Base-by-base conservation (phyloP, 768 basidiomycete species). In the Auricularia auricula-judae region DNA sequence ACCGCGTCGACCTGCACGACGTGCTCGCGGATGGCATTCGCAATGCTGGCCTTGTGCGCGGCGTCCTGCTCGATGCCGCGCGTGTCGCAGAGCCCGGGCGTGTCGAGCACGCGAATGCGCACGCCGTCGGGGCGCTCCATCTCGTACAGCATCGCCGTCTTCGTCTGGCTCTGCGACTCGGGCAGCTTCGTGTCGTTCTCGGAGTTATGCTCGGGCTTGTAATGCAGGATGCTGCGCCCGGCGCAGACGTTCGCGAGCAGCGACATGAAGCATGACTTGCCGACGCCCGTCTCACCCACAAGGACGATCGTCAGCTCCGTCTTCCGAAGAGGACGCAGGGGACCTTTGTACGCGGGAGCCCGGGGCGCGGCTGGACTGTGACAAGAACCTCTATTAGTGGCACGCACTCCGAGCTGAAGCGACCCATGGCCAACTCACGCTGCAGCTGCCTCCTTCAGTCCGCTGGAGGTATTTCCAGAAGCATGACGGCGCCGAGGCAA, bases 241-340 rank as follows among this genome's bases (percentile, higher is more conserved):
- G 11, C 56, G 23, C 23, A 35, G 23, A 59, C 56, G 29, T 59
- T 59, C 11, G 97, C 88, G 35, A 98, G 81, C 70, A 97, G 86
- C 2, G 93, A 90, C 14, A 99, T 83, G 21, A 86, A 83, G 62
- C 93, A 95, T 0, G 97, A 98, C 76, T 99, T 99, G 14, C 97
- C 97, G 0, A 97, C 98, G n/a, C 97, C 39, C 43, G 43, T 44
- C 43, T 44, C 43, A 3, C 43, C 43, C 43, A 44, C 43, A 3
- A 44, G 43, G 1, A 44, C 18, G 18, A 44, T 44, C 18, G 43
- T 44, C 18, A 44, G 10, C 43, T 44, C 43, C 43, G 43, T 11
- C 43, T 44, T 44, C 43, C 18, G 10, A 0, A 44, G 43, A 44
- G 43, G 43, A 0, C 18, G 43, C 18, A 44, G 43, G 18, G 43